Percentiles rank a stretch among this genome's conserved stretches.
Evolutionary conservation across 352 stramenopile genomes (phyloP).

Genomic region (Phytophthora hibernalis): DNA sequence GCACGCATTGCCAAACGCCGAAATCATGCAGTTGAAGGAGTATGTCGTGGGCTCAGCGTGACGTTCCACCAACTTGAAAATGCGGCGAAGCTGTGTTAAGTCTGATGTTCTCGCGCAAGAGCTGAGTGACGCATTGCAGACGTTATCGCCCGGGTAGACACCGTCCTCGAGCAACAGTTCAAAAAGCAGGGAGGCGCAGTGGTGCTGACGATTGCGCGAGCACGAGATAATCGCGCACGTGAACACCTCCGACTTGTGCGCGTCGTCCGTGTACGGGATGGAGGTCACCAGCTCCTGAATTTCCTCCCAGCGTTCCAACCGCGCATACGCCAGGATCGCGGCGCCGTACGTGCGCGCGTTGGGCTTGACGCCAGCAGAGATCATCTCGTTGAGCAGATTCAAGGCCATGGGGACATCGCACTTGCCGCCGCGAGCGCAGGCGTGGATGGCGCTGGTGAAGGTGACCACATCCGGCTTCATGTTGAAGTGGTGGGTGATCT

Average conservation of each 20-base stretch:
- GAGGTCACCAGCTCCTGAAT: slow-evolving; percentile 68
- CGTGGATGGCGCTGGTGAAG: slow-evolving; percentile 85
- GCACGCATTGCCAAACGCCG: slow-evolving; percentile 72
- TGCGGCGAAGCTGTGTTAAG: slow-evolving; percentile 60
- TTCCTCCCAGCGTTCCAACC: slow-evolving; percentile 72
- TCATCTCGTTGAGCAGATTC: slow-evolving; percentile 85
- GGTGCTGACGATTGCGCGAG: slow-evolving; percentile 72
- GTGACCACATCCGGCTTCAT: slow-evolving; percentile 72
- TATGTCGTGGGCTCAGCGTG: slow-evolving; percentile 71
- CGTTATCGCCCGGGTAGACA: slow-evolving; percentile 73
- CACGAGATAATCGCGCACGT: slow-evolving; percentile 81
- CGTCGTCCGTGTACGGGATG: slow-evolving; percentile 63
- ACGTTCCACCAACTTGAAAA: slow-evolving; percentile 69
- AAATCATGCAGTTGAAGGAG: slow-evolving; percentile 88
- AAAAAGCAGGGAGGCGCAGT: slow-evolving; percentile 68
- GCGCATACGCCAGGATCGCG: slow-evolving; percentile 70
- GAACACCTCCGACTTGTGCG: slow-evolving; percentile 72
- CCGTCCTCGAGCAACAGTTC: slow-evolving; percentile 69
- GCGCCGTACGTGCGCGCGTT: slow-evolving; percentile 84
- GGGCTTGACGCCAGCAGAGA: slow-evolving; percentile 54
- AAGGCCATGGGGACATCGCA: slow-evolving; percentile 61
- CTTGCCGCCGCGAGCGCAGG: slow-evolving; percentile 65
- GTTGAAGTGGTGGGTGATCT: slow-evolving; percentile 76
- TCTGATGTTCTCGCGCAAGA: slow-evolving; percentile 73
- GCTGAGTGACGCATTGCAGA: slow-evolving; percentile 75